Conservation (phyloP, 2,329 filamentous ascomycete genomes). For the Davidsoniella australis region DNA sequence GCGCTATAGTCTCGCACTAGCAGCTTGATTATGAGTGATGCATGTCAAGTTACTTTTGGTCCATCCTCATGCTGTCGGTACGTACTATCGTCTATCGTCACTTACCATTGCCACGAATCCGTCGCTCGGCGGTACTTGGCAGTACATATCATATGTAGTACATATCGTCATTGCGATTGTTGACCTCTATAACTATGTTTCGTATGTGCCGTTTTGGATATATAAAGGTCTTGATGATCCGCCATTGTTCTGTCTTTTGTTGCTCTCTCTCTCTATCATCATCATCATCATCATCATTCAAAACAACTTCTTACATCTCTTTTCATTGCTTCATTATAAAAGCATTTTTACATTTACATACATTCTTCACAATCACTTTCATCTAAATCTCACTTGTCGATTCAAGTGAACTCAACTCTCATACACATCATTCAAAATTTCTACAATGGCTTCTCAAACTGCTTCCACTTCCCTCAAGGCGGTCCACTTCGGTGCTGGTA, state of each 20-base stretch:
- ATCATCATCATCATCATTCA: conserved; percentile 1
- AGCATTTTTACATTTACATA: conserved; percentile 10
- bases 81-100: conserved; percentile 1
- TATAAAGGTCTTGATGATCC: conserved; percentile 7
- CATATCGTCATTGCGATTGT: not conserved
- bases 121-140: conserved; percentile 5
- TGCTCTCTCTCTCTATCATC: not conserved
- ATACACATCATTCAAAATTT: conserved; percentile 13
- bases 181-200: not conserved
- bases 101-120: not conserved
- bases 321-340: conserved; percentile 1
- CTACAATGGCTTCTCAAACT: conserved; percentile 15
- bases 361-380: not conserved
- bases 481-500: conserved; percentile 73
- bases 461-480: conserved; percentile 38
- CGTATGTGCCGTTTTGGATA: conserved; percentile 4
- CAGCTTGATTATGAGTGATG: not conserved
- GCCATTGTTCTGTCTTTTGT: not conserved
- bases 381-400: conserved; percentile 1
- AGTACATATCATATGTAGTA: not conserved
- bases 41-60: conserved; percentile 1
- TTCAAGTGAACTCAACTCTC: not conserved
- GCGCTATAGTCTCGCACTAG: too few species aligned
- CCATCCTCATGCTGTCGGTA: too few species aligned
- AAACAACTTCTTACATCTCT: not conserved